Conservation (phyloP, 2,329 filamentous ascomycete genomes). For the Xenosphaeropsis pyriputrescens region DNA sequence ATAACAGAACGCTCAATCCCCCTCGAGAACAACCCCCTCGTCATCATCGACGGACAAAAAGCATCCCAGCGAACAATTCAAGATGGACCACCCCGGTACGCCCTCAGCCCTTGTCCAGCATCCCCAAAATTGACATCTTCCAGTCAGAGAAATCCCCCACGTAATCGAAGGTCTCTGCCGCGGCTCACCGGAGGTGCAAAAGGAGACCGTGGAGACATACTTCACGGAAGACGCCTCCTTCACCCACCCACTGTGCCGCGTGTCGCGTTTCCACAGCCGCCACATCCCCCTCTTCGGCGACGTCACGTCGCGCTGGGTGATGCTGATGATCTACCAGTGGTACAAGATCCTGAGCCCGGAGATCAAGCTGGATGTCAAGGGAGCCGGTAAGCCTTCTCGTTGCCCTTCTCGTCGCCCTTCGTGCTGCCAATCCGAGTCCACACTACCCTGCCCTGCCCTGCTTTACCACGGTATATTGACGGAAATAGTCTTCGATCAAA, state of each 20-base stretch:
- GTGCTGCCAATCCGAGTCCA: no score
- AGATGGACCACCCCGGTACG: no score
- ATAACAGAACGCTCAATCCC: no score
- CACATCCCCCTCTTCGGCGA: constrained; percentile 24
- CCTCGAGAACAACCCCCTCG: no score
- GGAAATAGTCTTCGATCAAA: constrained; percentile 48
- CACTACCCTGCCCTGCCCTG: neutral
- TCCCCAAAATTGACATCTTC: neutral
- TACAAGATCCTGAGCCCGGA: constrained; percentile 71
- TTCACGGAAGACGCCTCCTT: constrained; percentile 63
- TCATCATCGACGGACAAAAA: no score
- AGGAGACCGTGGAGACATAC: constrained; percentile 50
- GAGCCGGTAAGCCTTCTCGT: constrained; percentile 24
- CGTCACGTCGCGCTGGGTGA: constrained; percentile 48
- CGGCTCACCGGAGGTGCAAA: constrained; percentile 50
- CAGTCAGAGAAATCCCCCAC: constrained; percentile 42
- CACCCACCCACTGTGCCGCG: constrained; percentile 64
- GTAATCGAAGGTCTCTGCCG: constrained; percentile 58
- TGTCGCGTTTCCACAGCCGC: constrained; percentile 34
- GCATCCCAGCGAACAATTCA: no score
- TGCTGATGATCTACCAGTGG: constrained; percentile 63
- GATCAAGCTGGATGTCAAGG: constrained; percentile 53
- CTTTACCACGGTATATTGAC: neutral
- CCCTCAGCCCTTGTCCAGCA: no score
- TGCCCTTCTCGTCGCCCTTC: no score